phyloP scores from a whole-genome alignment of 495 filamentous ascomycete species.

The Astrothelium macrocarpum region DNA sequence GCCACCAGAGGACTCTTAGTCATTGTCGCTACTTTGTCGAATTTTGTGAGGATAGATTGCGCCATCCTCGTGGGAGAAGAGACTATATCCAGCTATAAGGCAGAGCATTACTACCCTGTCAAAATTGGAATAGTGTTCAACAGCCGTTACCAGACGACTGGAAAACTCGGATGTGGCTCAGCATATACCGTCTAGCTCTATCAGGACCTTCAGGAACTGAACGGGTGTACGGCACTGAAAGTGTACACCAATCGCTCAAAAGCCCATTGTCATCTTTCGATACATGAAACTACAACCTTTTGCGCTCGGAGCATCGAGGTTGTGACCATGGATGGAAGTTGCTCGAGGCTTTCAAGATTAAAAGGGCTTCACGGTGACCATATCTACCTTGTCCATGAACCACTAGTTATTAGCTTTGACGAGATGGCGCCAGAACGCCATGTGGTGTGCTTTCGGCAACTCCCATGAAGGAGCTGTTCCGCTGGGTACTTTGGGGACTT shows the following conservation, averaged over 20 bases:
- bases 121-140: slow-evolving; percentile 34
- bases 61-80: slow-evolving; percentile 34
- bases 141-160: slow-evolving; percentile 33
- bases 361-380: slow-evolving; percentile 34
- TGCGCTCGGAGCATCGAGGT: slow-evolving; percentile 31
- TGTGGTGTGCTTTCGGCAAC: not conserved
- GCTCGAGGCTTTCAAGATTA: slow-evolving; percentile 35
- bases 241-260: not conserved
- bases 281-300: slow-evolving; percentile 30
- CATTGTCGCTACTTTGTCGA: not conserved
- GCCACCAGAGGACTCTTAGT: not conserved
- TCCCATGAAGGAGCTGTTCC: slow-evolving; percentile 2
- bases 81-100: slow-evolving; percentile 27
- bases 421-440: slow-evolving; percentile 2
- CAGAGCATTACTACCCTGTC: slow-evolving; percentile 36
- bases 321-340: slow-evolving; percentile 30
- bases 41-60: not conserved
- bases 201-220: slow-evolving; percentile 34
- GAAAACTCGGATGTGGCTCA: slow-evolving; percentile 40
- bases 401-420: slow-evolving; percentile 32
- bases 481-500: slow-evolving; percentile 29
- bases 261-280: slow-evolving; percentile 29
- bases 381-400: slow-evolving; percentile 37
- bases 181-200: slow-evolving; percentile 43
- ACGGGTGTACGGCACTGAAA: not conserved